A percentile compares a stretch with the other conserved stretches of the same genome.
Evolutionary conservation across 2,329 filamentous ascomycete species (phyloP).

Genomic region (Arthrobotrys musiformis): DNA sequence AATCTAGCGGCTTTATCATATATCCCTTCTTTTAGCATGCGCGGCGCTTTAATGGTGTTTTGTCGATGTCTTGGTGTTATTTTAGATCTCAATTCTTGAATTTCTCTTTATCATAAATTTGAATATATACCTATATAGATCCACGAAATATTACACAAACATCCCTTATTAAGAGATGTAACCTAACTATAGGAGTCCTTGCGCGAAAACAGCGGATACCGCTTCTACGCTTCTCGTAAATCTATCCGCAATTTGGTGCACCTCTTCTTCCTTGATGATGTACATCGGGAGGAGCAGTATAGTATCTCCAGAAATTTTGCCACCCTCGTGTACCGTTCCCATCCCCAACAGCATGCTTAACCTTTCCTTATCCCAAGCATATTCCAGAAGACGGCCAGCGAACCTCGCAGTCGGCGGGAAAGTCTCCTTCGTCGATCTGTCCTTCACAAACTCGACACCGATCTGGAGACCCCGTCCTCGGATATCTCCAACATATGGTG

Average conservation of each 20-base stretch:
- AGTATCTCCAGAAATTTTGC: constrained; percentile 36
- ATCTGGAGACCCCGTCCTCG: constrained; percentile 71
- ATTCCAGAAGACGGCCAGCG: constrained; percentile 25
- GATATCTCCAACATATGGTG: constrained; percentile 70
- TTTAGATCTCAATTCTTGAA: neutral
- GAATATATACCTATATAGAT: too few relatives aligned
- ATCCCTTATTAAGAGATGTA: neutral
- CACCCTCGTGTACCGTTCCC: constrained; percentile 38
- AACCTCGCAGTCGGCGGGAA: constrained; percentile 60
- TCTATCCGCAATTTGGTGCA: constrained; percentile 28
- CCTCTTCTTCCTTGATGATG: constrained; percentile 43
- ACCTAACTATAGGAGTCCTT: constrained; percentile 16
- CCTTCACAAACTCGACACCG: constrained; percentile 69
- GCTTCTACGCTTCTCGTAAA: constrained; percentile 40
- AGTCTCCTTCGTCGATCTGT: constrained; percentile 67
- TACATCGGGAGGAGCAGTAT: constrained; percentile 46
- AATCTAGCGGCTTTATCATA: neutral
- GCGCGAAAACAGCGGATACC: constrained; percentile 13
- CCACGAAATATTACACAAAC: too few relatives aligned
- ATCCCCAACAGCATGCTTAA: constrained; percentile 47
- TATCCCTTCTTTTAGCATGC: neutral
- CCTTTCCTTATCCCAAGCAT: constrained; percentile 49
- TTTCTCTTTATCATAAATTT: too few relatives aligned
- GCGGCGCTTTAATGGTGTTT: neutral
- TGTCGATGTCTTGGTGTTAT: neutral